These are phyloP conservation scores for Fusarium abutilonis DNA, from an alignment of 2,329 filamentous ascomycete species.

Conservation along the genomic window DNA sequence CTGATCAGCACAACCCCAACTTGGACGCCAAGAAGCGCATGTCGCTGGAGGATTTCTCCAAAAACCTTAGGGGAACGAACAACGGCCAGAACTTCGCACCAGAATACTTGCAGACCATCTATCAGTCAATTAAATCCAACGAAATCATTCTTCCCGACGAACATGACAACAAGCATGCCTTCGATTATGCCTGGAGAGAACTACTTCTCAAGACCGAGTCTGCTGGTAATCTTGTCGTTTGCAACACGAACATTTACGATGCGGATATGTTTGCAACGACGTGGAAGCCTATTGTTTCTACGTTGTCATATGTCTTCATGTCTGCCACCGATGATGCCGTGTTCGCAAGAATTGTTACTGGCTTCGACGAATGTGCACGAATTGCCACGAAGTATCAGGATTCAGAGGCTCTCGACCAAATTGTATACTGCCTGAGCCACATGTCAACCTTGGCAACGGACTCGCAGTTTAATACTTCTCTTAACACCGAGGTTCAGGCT, in stretches of 20 bases:
- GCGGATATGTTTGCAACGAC: conserved; percentile 97
- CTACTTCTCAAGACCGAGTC: conserved; percentile 84
- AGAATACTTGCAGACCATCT: conserved; percentile 87
- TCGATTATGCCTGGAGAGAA: conserved; percentile 98
- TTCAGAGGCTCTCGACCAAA: conserved; percentile 89
- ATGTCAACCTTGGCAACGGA: conserved; percentile 89
- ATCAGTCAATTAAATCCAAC: conserved; percentile 87
- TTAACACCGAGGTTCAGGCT: conserved; percentile 96
- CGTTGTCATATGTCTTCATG: conserved; percentile 98
- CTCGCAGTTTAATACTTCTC: conserved; percentile 78
- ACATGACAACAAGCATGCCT: conserved; percentile 95
- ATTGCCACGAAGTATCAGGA: conserved; percentile 88
- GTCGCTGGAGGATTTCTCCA: conserved; percentile 82
- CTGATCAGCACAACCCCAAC: conserved; percentile 95
- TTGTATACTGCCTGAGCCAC: conserved; percentile 86
- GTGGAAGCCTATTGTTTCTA: conserved; percentile 94
- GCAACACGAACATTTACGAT: conserved; percentile 93
- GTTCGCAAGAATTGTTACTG: conserved; percentile 90
- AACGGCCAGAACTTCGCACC: conserved; percentile 82
- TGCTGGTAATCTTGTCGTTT: conserved; percentile 77
- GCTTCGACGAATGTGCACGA: conserved; percentile 94
- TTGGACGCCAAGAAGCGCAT: conserved; percentile 82
- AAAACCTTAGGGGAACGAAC: conserved; percentile 92
- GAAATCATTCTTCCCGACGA: conserved; percentile 98
- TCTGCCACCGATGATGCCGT: conserved; percentile 96